Evolutionary conservation across 345 rosid species (phyloP), one percentile per base, ranked within the genome.

Genomic region (Alliaria petiolata): DNA sequence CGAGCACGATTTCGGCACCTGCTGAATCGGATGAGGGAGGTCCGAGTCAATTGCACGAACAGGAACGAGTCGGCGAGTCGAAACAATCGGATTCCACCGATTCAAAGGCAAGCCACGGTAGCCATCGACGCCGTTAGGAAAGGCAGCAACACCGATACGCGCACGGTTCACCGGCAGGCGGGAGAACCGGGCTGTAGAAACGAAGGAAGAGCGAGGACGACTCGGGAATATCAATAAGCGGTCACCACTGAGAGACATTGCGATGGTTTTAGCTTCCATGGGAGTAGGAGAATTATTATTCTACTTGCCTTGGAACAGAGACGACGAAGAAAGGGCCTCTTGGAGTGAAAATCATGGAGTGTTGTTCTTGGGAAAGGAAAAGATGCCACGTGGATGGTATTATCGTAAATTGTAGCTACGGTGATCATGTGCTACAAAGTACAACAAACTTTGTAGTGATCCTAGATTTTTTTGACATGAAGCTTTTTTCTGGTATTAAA

Each of bases 11-110:
- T 22, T 22, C 25, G 25, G 3, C 71, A 86, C 89, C 88, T 82
- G 81, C 40, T 69, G 85, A 69, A 69, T 72, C 60, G 85, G 81
- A 22, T 43, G 83, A 63, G 93, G 90, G 34, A 71, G 74, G 43
- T 87, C 91, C 5, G 93, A 85, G 25, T 85, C 81, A 36, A 76
- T 74, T 22, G 93, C 87, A 16, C 72, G 66, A 77, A 70, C 64
- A 28, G 83, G 79, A 20, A 14, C 2, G 50, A 81, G 64, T 19
- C 81, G 84, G 19, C 65, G 82, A 65, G 77, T 66, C 2, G 89
- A 70, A 53, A 71, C 31, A 20, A 81, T 33, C 25, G 83, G 77
- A 51, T 28, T 47, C 40, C 40, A 62, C 28, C 43, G 80, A 42
- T 44, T 72, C 12, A 63, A 52, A 62, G 54, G 11, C 45, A 69